Base-by-base conservation (phyloP, 2,329 filamentous ascomycete species). In the Colletotrichum chlorophyti region DNA sequence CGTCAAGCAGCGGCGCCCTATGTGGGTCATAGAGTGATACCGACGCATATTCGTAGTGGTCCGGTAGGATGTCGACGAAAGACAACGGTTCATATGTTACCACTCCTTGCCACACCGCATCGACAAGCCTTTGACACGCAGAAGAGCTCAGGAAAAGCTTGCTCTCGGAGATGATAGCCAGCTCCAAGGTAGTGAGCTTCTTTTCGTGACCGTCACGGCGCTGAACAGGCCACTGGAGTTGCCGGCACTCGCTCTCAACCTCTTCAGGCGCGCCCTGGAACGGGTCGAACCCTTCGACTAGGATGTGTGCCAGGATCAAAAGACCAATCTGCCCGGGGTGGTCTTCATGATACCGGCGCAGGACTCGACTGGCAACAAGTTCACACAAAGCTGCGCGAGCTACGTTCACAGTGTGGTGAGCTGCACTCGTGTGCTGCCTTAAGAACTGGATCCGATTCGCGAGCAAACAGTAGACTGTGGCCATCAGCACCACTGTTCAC, bases 61-160 rank as follows among this genome's bases (percentile, higher is more conserved):
- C 89, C 0, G 89, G 88, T 2, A 91, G 77, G 48, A 91, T 89
- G 67, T 91, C 88, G 66, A 91, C 82, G 62, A 90, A 90, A 0
- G 85, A 83, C 0, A 84, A 83, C 0, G 88, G 88, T 2, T 88
- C 90, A 64, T 91, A 91, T n/a, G 89, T 85, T 27, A 91, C 81
- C 17, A 85, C 77, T 1, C 89, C 89, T 12, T 82, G 79, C 63
- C 90, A 90, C 3, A 91, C 87, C 5, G 88, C 87, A 57, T 88
- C 84, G 5, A 91, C 87, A 15, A 91, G 84, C 60, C 86, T 86
- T 66, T 90, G 87, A 57, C 86, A 90, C 0, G 87, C 86, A 0
- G 85, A 82, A n/a, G 86, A 84, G 65, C 82, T 83, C 26, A 91
- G 77, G 37, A 91, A 86, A 26, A 80, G 74, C 68, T 91, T 91